Evolutionary conservation across 345 rosid species (phyloP).

Genomic region (Gossypium ekmanianum): DNA sequence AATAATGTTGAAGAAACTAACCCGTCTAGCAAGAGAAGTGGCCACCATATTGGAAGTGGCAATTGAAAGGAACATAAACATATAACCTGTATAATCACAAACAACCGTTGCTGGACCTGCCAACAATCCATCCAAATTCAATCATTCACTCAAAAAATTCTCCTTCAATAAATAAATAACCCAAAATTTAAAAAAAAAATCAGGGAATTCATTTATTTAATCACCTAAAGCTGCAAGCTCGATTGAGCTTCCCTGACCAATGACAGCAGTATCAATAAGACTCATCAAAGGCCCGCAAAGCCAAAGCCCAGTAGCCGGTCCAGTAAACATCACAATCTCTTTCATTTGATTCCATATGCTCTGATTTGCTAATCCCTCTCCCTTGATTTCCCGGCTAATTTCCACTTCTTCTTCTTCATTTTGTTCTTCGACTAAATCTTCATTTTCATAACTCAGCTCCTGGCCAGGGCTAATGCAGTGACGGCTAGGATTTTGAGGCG

Average conservation of each 20-base stretch:
- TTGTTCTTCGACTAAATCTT: constrained; percentile 9
- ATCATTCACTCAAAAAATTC: not conserved
- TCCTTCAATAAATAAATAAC: not conserved
- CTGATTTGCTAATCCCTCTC: constrained; percentile 51
- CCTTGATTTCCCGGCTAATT: constrained; percentile 21
- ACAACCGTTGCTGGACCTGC: constrained; percentile 94
- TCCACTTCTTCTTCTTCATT: constrained; percentile 17
- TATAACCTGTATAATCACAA: constrained; percentile 65
- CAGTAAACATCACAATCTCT: constrained; percentile 79
- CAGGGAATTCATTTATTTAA: constrained; percentile 5
- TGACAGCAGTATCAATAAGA: constrained; percentile 83
- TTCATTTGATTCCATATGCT: constrained; percentile 73
- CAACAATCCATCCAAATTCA: constrained; percentile 17
- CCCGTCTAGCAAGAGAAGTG: constrained; percentile 82
- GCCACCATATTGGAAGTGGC: constrained; percentile 96
- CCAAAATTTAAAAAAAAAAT: not conserved
- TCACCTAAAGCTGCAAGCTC: constrained; percentile 94
- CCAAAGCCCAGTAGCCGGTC: constrained; percentile 91
- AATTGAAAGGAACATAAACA: constrained; percentile 86
- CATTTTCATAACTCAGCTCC: constrained; percentile 27
- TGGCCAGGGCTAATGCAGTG: constrained; percentile 31
- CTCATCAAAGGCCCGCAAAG: constrained; percentile 94
- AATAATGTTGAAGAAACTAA: constrained; percentile 24
- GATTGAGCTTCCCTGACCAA: constrained; percentile 83
- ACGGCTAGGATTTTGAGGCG: constrained; percentile 3